Conservation (phyloP, 148 eudicot species). For the Silene conica region DNA sequence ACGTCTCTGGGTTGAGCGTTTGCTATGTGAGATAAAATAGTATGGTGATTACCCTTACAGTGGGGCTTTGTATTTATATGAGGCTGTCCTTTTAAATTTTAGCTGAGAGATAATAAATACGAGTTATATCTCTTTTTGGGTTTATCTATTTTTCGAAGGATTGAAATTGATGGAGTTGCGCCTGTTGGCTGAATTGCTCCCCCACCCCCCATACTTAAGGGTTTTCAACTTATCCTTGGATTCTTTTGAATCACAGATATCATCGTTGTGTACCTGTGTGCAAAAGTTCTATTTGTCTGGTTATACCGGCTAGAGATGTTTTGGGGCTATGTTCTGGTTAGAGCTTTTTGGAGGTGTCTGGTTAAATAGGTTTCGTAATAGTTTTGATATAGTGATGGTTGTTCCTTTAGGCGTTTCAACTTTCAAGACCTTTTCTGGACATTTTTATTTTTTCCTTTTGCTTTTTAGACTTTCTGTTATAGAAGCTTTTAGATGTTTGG, state of each 20-base stretch:
- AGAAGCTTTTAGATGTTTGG: not conserved
- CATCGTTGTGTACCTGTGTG: too few species aligned
- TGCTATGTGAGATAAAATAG: conserved; percentile 1
- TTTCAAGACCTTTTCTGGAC: not conserved
- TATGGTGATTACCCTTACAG: too few species aligned
- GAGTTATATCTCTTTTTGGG: not conserved
- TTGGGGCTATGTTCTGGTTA: not conserved
- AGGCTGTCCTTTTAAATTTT: not conserved
- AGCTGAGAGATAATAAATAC: not conserved
- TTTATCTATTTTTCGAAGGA: not conserved
- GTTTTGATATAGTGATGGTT: not conserved
- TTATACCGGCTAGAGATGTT: not conserved
- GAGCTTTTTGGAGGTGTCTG: not conserved
- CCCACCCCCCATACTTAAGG: not conserved
- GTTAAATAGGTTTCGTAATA: not conserved
- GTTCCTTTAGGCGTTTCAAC: not conserved
- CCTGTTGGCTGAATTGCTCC: not conserved
- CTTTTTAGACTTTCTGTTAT: not conserved
- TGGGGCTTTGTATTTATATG: too few species aligned
- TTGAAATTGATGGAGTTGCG: not conserved
- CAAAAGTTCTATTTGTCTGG: not conserved
- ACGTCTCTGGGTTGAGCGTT: not conserved
- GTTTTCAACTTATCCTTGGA: not conserved
- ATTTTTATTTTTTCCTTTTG: not conserved
- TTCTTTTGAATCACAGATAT: not conserved